Evolutionary conservation across 805 yeast species (phyloP), one percentile per base, ranked within the genome.

Genomic region (Teunomyces aglyptinius): DNA sequence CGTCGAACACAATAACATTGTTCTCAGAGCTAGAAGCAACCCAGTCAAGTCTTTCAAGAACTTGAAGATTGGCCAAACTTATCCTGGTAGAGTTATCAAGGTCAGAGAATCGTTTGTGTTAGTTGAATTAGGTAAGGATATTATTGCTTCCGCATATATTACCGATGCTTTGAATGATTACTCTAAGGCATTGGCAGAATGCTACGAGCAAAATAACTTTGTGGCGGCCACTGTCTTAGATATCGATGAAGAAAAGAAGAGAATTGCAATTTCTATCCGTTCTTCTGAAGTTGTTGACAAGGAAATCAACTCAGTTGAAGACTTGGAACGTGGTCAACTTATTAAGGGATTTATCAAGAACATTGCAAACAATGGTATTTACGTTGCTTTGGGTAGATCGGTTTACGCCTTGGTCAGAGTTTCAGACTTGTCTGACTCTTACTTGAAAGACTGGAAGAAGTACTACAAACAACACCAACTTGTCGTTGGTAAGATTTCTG

Each of bases 391-490:
- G 53, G 89, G 94, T 35, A 77, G 86, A 51, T 70, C 75, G 1
- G 71, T 87, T 20, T 80, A 80, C 55, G 97, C 91, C 1, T 81
- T 92, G 58, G 94, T 89, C 22, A 84, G 89, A 58, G 82, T 89
- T 42, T 67, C 85, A 36, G 91, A 91, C 61, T 71, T 92, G 24
- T 87, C 95, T 8, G 98, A 92, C 57, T 74, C 85, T 1, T 88
- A 71, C 57, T 69, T 89, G 60, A 86, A 85, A 57, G 96, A 92
- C 48, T 92, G 98, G 98, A 88, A 88, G 71, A 82, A 82, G 52
- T 78, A 75, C 51, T 89, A 77, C 76, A 76, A 76, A 51, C 76
- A 81, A 22, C 82, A 86, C 63, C 95, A 91, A 68, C 70, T 78
- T 11, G 89, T 92, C 7, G 59, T 73, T 41, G 96, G 92, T 55